Percentiles rank a stretch among this genome's conserved stretches.
Conservation (phyloP, 2,329 filamentous ascomycete species). For the Hypoxylon sp. region DNA sequence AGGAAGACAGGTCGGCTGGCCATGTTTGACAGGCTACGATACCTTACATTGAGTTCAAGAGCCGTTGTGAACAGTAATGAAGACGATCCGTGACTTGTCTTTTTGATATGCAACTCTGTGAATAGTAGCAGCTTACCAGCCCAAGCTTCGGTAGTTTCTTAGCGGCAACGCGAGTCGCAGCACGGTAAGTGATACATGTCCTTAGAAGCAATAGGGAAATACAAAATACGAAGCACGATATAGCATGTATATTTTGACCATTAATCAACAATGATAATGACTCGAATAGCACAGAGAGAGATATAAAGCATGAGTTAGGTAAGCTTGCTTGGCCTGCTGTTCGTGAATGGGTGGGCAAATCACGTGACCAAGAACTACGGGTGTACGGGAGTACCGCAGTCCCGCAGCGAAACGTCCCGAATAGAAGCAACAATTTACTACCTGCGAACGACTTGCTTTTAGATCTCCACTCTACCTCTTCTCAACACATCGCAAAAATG, state of each 20-base stretch:
- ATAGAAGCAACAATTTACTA: conserved; percentile 51
- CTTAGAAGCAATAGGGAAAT: no score
- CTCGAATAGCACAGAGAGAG: no score
- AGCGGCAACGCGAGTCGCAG: not conserved
- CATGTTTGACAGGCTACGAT: conserved; percentile 41
- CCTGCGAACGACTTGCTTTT: conserved; percentile 52
- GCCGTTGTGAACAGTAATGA: conserved; percentile 25
- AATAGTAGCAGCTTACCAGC: not conserved
- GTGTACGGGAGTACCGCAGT: conserved; percentile 8
- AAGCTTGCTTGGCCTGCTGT: no score
- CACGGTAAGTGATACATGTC: not conserved
- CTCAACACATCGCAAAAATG: conserved; percentile 66
- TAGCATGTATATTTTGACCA: no score
- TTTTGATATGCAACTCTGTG: not conserved
- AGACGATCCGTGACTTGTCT: not conserved
- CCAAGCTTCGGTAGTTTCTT: not conserved
- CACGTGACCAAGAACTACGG: conserved; percentile 41
- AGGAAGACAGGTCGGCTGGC: conserved; percentile 36
- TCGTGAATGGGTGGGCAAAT: not conserved
- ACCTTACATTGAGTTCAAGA: conserved; percentile 37
- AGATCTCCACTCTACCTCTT: conserved; percentile 55
- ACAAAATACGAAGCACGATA: no score
- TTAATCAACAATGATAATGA: no score
- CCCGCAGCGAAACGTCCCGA: conserved; percentile 46
- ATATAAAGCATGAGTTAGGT: no score